phyloP scores from a whole-genome alignment of 2,329 filamentous ascomycete species.

The Aspergillus amoenus region DNA sequence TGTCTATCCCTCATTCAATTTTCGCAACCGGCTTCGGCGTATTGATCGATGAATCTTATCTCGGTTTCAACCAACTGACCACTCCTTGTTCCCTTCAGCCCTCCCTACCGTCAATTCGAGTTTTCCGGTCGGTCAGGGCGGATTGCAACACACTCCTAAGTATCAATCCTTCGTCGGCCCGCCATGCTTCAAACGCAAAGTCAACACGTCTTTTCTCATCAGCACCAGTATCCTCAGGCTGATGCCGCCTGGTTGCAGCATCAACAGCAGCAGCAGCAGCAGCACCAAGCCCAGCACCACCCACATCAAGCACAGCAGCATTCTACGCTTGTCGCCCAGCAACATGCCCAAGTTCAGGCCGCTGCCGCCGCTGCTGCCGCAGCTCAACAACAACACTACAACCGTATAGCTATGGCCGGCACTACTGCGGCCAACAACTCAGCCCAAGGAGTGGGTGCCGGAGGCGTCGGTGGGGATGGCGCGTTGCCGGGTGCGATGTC shows the following conservation, averaged over 20 bases:
- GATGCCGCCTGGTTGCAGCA: slow-evolving; percentile 48
- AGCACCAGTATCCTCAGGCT: slow-evolving; percentile 53
- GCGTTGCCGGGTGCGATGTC: slow-evolving; percentile 32
- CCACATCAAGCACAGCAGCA: slow-evolving; percentile 42
- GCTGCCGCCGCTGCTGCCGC: slow-evolving; percentile 40
- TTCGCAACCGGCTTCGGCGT: slow-evolving; percentile 3
- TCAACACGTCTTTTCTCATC: slow-evolving; percentile 63
- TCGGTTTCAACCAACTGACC: slow-evolving; percentile 28
- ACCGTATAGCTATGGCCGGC: slow-evolving; percentile 68
- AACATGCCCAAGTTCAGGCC: slow-evolving; percentile 57
- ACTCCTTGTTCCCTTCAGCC: slow-evolving; percentile 9
- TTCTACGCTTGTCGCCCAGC: slow-evolving; percentile 47
- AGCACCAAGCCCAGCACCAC: slow-evolving; percentile 40
- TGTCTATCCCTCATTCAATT: not conserved
- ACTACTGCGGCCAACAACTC: slow-evolving; percentile 49
- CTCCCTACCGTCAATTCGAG: slow-evolving; percentile 11
- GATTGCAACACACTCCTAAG: slow-evolving; percentile 20
- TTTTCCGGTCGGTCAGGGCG: slow-evolving; percentile 23
- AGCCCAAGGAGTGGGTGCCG: slow-evolving; percentile 36
- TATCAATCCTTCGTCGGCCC: slow-evolving; percentile 30
- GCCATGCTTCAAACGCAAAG: slow-evolving; percentile 51
- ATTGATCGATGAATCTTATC: slow-evolving; percentile 31
- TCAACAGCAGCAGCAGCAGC: slow-evolving; percentile 35
- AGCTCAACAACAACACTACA: slow-evolving; percentile 61
- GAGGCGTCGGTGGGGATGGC: slow-evolving; percentile 50